Evolutionary conservation across 306 rosid genomes (phyloP).

Genomic region (Inga laurina): DNA sequence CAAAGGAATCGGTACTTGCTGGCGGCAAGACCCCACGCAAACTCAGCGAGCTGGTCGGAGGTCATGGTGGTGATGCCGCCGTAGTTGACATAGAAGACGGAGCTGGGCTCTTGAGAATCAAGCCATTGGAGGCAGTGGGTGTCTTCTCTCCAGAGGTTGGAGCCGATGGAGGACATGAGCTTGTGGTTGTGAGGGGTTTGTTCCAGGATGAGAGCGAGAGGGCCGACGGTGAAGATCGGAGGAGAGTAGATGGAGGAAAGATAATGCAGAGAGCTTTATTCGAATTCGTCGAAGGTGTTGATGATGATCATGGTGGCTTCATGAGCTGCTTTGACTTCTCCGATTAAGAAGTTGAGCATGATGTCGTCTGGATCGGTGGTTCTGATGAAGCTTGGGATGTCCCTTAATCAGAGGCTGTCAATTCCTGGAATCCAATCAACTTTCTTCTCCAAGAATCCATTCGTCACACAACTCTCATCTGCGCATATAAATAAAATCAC

Average conservation of each 20-base stretch:
- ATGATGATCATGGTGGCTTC: constrained; percentile 3
- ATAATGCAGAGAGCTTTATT: not conserved
- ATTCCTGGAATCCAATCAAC: constrained; percentile 35
- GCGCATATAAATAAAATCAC: no score
- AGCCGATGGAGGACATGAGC: not conserved
- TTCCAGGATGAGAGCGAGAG: not conserved
- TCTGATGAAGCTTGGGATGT: constrained; percentile 26
- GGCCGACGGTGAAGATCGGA: not conserved
- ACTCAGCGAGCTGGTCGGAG: no score
- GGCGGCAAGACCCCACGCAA: constrained; percentile 36
- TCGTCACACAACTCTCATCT: not conserved
- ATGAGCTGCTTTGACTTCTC: not conserved
- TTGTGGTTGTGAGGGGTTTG: not conserved
- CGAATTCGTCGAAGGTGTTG: constrained; percentile 36
- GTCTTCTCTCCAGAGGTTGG: constrained; percentile 40
- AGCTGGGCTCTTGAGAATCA: constrained; percentile 23
- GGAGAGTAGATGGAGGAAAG: not conserved
- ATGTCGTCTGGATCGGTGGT: constrained; percentile 22
- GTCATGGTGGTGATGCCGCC: no score
- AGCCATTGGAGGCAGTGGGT: constrained; percentile 22
- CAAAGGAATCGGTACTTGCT: constrained; percentile 34
- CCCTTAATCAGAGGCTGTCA: not conserved
- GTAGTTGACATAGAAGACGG: no score
- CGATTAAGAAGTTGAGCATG: constrained; percentile 7
- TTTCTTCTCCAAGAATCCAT: constrained; percentile 15